Evolutionary conservation across 352 stramenopile genomes (phyloP), one percentile per base, ranked within the genome.

Genomic region (Blastocystis sp.): DNA sequence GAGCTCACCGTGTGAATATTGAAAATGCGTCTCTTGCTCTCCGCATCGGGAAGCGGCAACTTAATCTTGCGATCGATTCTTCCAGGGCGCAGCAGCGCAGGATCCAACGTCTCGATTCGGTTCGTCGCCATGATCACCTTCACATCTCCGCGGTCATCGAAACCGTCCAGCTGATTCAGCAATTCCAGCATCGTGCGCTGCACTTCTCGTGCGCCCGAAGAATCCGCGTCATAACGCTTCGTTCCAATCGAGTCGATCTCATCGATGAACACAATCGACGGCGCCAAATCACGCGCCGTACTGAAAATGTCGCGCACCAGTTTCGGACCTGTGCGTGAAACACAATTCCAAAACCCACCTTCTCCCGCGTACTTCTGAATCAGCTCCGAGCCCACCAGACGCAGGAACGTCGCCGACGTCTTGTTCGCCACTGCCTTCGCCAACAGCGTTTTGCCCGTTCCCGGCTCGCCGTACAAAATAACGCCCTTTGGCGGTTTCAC

Each of bases 91-190:
- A 99, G 98, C 62, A 99, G 92, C 5, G 97, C 97, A 9, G 97
- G 97, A 91, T 99, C 97, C 1, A 99, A 92, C 38, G 92, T 97
- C 89, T 99, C 97, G 89, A 99, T 99, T 77, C 96, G 94, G 91
- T 99, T 99, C 3, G 97, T 99, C 7, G 97, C 97, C 97, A 99
- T 99, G 90, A 99, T 99, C 64, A 99, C 95, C 93, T 99, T 99
- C 76, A 99, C 96, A 89, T 99, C 96, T 11, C 95, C 95, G 59
- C 96, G 93, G 91, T 99, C 96, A 90, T 99, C 97, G 88, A 99
- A 99, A 62, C 97, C 97, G 91, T 99, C 97, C 62, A 99, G 92
- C 91, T 99, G 97, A 91, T 99, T 99, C 10, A 99, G 91, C 45
- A 99, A 92, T 91, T 99, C 97, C 67, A 99, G 93, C 97, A 99